Base-by-base conservation (phyloP, 495 filamentous ascomycete genomes). In the Penicillium crystallinum region DNA sequence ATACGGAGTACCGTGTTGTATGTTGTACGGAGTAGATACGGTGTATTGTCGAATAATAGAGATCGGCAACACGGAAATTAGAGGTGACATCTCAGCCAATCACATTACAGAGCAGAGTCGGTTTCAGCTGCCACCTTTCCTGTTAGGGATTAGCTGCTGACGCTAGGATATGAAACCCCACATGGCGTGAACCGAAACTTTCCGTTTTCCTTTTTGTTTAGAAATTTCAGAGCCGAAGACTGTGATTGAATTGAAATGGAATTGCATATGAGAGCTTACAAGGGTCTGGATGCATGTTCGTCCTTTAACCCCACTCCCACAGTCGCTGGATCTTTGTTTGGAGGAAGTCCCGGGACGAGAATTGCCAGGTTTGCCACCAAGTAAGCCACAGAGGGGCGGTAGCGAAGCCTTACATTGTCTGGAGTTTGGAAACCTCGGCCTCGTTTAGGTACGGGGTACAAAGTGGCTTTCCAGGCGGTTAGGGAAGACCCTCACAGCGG, bases 51-150 rank as follows among this genome's bases (percentile, higher is more conserved):
- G 9, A 10, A 35, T 34, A 42, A 53, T 58, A 34, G 31, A 15
- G 63, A 66, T 64, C 63, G 57, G 48, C 63, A 61, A 39, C 49
- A 49, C 56, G 56, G 63, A 64, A 61, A 66, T 63, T 58, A 59
- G 44, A 49, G 31, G 9, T n/a, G 3, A 25, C 6, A 1, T 6
- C 3, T 1, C 0, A 19, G 6, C 55, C 49, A 63, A 61, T 58
- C 36, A 62, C 5, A 42, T 3, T 0, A 2, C 2, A 7, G 8
- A 0, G 7, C 1, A 1, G 7, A 2, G 6, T 9, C 41, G 42
- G 54, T 37, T 19, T 11, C 1, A 48, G 52, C 52, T 61, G 49
- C 35, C 52, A 56, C 54, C 48, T 54, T 43, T 2, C 59, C 36
- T 6, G 0, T 46, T 58, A 5, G 2, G 38, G 59, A 39, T 44